Evolutionary conservation across 1,284 basidiomycete species (phyloP).

Genomic region (Cutaneotrichosporon mucoides): DNA sequence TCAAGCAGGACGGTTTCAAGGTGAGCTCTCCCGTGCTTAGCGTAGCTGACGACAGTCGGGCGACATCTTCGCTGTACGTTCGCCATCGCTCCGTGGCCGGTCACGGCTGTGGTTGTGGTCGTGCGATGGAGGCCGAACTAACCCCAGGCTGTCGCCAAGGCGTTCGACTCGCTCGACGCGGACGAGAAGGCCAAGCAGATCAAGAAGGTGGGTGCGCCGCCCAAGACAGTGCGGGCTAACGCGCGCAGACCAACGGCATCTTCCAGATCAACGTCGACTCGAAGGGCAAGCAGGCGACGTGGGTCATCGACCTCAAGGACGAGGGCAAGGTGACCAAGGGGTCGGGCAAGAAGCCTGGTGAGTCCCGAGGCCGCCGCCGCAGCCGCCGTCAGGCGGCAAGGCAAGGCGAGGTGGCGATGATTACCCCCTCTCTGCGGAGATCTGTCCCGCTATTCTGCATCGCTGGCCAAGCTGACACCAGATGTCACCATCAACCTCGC

Average conservation of each 20-base stretch:
- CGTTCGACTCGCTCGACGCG: conserved; percentile 63
- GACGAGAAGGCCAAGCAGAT: conserved; percentile 73
- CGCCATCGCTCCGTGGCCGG: no score
- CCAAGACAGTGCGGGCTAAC: no score
- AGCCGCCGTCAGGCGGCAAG: not conserved
- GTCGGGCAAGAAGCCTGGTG: conserved; percentile 56
- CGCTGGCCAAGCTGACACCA: conserved; percentile 1
- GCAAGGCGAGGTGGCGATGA: not conserved
- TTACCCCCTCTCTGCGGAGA: no score
- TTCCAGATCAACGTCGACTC: conserved; percentile 87
- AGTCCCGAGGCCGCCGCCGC: conserved; percentile 16
- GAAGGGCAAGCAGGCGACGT: conserved; percentile 65
- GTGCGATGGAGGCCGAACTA: not conserved
- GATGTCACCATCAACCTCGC: conserved; percentile 50
- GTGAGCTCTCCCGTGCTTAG: conserved; percentile 21
- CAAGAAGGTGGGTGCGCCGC: conserved; percentile 75
- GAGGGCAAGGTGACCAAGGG: conserved; percentile 76
- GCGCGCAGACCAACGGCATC: conserved; percentile 76
- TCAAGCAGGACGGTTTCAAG: conserved; percentile 50
- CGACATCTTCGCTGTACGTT: conserved; percentile 57
- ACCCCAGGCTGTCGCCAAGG: conserved; percentile 54
- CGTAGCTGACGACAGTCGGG: conserved; percentile 57
- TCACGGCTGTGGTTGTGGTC: no score
- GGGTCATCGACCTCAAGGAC: conserved; percentile 93
- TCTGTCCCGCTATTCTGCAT: no score